Conservation (phyloP, 805 yeast species). For the Ogataea saltuana region DNA sequence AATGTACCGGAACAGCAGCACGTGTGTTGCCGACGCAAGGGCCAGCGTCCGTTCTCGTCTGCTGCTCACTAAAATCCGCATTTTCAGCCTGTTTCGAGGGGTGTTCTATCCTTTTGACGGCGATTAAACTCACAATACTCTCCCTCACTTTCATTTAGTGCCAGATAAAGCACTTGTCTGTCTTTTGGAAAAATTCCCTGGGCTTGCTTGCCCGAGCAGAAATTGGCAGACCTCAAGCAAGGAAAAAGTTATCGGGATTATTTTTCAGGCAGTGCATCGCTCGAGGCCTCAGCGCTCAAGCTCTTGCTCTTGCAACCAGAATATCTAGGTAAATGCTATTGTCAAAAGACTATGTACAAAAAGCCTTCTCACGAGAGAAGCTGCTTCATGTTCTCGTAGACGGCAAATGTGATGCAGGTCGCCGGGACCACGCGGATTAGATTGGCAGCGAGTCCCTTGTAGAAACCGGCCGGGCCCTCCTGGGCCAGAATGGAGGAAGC, state of each 20-base stretch:
- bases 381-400: conserved; percentile 63
- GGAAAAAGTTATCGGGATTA: no score
- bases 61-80: conserved; percentile 39
- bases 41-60: conserved; percentile 43
- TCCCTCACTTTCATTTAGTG: background rate
- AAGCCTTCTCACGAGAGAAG: no score
- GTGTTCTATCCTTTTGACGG: background rate
- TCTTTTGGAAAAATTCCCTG: background rate
- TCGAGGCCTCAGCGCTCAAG: no score
- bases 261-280: no score
- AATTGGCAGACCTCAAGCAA: no score
- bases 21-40: conserved; percentile 44
- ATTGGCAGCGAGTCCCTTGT: conserved; percentile 81
- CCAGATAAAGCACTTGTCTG: background rate
- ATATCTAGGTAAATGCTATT: no score
- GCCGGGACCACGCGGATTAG: conserved; percentile 86
- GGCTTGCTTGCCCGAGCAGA: background rate
- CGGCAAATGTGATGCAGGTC: conserved; percentile 84
- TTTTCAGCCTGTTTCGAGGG: no score
- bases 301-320: no score
- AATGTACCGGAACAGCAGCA: conserved; percentile 47
- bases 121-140: background rate
- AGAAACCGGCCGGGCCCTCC: conserved; percentile 70
- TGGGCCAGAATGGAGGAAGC: conserved; percentile 40
- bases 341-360: no score